phyloP scores from a whole-genome alignment of 768 basidiomycete genomes.

The Tylopilus vinaceipallidus region DNA sequence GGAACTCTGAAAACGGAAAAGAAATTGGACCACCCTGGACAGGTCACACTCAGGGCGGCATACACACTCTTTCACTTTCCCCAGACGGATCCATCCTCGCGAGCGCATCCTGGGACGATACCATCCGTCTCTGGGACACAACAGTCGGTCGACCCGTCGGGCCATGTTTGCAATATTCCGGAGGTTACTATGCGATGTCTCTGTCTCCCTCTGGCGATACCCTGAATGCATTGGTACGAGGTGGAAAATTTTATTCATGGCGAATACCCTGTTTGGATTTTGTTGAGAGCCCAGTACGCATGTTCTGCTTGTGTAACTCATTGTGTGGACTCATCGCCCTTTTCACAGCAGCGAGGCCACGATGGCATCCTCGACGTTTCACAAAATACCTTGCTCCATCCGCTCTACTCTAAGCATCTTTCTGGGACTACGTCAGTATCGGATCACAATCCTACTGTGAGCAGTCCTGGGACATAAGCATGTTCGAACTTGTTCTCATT shows the following conservation, averaged over 20 bases:
- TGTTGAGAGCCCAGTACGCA: background rate
- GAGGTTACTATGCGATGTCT: accelerated
- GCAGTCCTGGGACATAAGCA: too few relatives aligned
- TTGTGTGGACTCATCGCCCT: too few relatives aligned
- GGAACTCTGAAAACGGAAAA: slow-evolving; percentile 1
- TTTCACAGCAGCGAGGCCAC: too few relatives aligned
- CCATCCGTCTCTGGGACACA: slow-evolving; percentile 10
- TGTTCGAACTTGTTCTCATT: too few relatives aligned
- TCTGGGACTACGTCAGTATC: too few relatives aligned
- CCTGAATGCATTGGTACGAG: slow-evolving; percentile 2
- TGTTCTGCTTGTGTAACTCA: too few relatives aligned
- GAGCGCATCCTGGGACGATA: slow-evolving; percentile 2
- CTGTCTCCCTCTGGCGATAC: slow-evolving; percentile 2
- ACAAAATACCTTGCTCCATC: too few relatives aligned
- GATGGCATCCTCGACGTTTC: too few relatives aligned
- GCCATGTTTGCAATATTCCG: background rate
- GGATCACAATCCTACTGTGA: too few relatives aligned
- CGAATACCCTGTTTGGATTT: background rate
- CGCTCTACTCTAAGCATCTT: too few relatives aligned
- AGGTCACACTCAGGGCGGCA: background rate
- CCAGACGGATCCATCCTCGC: slow-evolving; percentile 6
- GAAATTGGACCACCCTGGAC: background rate
- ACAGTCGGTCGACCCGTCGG: background rate
- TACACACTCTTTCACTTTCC: background rate
- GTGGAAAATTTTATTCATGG: background rate